Evolutionary conservation across 441 rosid species (phyloP).

Genomic region (Macaranga tanarius): DNA sequence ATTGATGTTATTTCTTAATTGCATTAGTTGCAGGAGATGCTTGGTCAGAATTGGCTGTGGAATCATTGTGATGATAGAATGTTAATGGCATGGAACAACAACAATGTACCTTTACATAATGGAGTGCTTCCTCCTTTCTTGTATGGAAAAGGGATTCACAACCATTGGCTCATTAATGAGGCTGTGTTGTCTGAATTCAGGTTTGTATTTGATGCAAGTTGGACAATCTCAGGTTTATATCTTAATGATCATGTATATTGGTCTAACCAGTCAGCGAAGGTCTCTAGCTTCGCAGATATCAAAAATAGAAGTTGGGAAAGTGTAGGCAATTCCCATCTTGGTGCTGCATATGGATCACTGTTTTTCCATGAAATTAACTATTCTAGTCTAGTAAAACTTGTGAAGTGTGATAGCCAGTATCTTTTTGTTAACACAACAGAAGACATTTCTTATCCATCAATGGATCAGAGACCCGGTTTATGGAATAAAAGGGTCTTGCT

Average conservation of each 20-base stretch:
- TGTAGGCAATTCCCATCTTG: conserved; percentile 70
- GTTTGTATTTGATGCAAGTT: conserved; percentile 81
- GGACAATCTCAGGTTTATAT: conserved; percentile 54
- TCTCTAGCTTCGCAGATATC: conserved; percentile 23
- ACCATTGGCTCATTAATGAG: conserved; percentile 71
- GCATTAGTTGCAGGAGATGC: conserved; percentile 70
- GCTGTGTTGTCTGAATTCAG: conserved; percentile 59
- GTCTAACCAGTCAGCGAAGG: conserved; percentile 28
- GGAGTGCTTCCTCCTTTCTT: conserved; percentile 90
- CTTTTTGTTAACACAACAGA: conserved; percentile 40
- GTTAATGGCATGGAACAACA: conserved; percentile 80
- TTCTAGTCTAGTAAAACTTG: conserved; percentile 49
- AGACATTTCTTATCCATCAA: conserved; percentile 26
- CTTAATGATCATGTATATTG: conserved; percentile 29
- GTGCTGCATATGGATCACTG: conserved; percentile 60
- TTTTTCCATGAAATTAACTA: conserved; percentile 44
- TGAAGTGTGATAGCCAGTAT: conserved; percentile 53
- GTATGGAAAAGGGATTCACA: conserved; percentile 64
- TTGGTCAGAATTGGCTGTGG: conserved; percentile 33
- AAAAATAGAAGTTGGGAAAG: conserved; percentile 70
- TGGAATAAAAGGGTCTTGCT: conserved; percentile 37
- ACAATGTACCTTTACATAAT: conserved; percentile 53
- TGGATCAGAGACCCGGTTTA: conserved; percentile 27
- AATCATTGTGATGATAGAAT: conserved; percentile 48
- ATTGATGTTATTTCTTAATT: conserved; percentile 38